Percentiles rank a stretch among this genome's conserved stretches.
These are phyloP conservation scores for Grigorovia yakushimaensis DNA, from an alignment of 805 yeast species.

Conservation along the genomic window DNA sequence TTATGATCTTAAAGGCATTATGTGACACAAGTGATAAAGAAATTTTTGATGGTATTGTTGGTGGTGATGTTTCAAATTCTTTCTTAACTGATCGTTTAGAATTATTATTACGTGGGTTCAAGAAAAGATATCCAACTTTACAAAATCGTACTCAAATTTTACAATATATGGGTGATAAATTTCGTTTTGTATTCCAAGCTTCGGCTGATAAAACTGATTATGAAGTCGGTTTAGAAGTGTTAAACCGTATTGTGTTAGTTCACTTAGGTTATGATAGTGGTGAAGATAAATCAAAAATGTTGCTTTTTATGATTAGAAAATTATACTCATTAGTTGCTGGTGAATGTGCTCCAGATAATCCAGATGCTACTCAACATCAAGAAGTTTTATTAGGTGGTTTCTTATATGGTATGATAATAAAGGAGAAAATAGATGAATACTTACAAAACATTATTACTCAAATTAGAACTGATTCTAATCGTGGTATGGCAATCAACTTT, in stretches of 20 bases:
- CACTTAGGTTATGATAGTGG: slow-evolving; percentile 54
- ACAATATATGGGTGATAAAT: slow-evolving; percentile 91
- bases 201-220: slow-evolving; percentile 80
- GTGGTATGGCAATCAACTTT: slow-evolving; percentile 77
- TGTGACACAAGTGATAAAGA: slow-evolving; percentile 88
- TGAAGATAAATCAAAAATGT: slow-evolving; percentile 74
- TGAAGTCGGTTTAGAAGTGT: slow-evolving; percentile 81
- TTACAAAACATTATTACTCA: slow-evolving; percentile 63
- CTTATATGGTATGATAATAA: slow-evolving; percentile 90
- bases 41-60: slow-evolving; percentile 92
- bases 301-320: slow-evolving; percentile 91
- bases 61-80: slow-evolving; percentile 76
- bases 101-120: slow-evolving; percentile 78
- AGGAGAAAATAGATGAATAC: slow-evolving; percentile 94
- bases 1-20: slow-evolving; percentile 85
- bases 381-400: slow-evolving; percentile 93
- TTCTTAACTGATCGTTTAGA: slow-evolving; percentile 97
- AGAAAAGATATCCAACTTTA: slow-evolving; percentile 54
- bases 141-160: slow-evolving; percentile 80
- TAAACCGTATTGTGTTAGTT: slow-evolving; percentile 77
- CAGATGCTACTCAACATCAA: slow-evolving; percentile 98
- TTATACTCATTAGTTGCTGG: slow-evolving; percentile 92
- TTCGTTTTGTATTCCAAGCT: slow-evolving; percentile 86
- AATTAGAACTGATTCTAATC: slow-evolving; percentile 66
- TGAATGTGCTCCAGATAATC: slow-evolving; percentile 93